Evolutionary conservation across 2,329 filamentous ascomycete species (phyloP), one percentile per base, ranked within the genome.

Genomic region (Coleophoma crateriformis): DNA sequence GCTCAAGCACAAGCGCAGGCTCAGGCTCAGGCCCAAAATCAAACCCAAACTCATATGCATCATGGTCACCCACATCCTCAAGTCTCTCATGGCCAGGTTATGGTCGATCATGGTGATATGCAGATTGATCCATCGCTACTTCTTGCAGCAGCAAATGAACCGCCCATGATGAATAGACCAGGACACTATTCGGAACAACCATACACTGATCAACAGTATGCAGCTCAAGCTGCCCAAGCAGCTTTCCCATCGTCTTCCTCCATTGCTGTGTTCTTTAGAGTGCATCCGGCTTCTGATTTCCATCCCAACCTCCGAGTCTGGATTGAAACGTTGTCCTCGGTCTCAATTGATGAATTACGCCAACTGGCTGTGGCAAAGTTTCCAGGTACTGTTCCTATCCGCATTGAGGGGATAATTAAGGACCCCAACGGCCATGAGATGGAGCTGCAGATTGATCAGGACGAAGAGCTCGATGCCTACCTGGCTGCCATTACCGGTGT

Each of bases 401-500:
- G 76, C 27, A 74, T 90, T 14, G 81, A 89, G 58, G 87, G 86
- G 2, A 67, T 88, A 22, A 73, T 88, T 46, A 80, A 78, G 59
- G 75, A 81, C 59, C 73, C 69, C 13, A 74, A 54, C 40, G 63
- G 61, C 8, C 74, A 74, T 45, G 85, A 88, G 61, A 71, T 87
- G 41, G 72, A 72, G 14, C 77, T 88, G 59, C 69, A 75, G 49
- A 84, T 92, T 58, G 83, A 84, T 48, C 76, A 83, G 38, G 85
- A 91, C 58, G 79, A 82, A 54, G 87, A 92, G 68, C 65, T 94
- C 54, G 77, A 77, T 51, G 84, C 84, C 0, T 92, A 91, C 67
- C 66, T 94, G 56, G 73, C 77, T 43, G 84, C 88, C 22, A 62
- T 64, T 20, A 51, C 51, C 32, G 61, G 61, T 6, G 57, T 64